phyloP scores from a whole-genome alignment of 2,329 filamentous ascomycete genomes.

The Colletotrichum somersetense region DNA sequence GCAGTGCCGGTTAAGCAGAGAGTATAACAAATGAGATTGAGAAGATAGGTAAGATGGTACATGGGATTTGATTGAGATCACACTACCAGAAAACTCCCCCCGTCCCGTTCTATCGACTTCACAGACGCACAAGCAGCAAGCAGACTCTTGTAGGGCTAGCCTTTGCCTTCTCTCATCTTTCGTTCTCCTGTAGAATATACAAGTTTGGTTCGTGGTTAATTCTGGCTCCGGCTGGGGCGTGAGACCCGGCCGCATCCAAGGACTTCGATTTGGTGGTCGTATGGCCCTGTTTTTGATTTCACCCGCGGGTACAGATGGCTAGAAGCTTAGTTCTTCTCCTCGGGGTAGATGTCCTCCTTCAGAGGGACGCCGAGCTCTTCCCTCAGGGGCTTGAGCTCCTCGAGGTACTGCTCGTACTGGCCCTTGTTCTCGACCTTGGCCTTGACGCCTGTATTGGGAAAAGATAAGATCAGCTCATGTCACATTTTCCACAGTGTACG shows the following conservation, averaged over 20 bases:
- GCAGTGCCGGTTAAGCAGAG: not conserved
- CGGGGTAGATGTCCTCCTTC: conserved; percentile 93
- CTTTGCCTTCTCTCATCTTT: conserved; percentile 31
- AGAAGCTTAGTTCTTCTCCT: conserved; percentile 59
- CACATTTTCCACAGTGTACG: conserved; percentile 6
- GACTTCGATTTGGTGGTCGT: conserved; percentile 12
- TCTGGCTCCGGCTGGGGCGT: conserved; percentile 17
- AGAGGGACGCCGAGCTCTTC: conserved; percentile 93
- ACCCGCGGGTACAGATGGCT: not conserved
- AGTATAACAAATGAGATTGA: conserved; percentile 24
- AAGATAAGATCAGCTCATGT: conserved; percentile 5
- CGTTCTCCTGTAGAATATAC: conserved; percentile 53
- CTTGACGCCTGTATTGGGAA: conserved; percentile 82
- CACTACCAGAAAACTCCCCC: conserved; percentile 37
- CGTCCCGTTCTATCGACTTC: conserved; percentile 41
- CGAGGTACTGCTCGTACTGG: conserved; percentile 97
- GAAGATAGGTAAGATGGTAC: conserved; percentile 32
- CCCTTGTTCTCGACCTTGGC: conserved; percentile 99
- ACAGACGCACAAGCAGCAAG: conserved; percentile 22
- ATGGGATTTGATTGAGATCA: conserved; percentile 39
- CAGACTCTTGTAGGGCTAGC: conserved; percentile 29
- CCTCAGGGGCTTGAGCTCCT: conserved; percentile 90
- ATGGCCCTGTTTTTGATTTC: not conserved
- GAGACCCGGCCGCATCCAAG: conserved; percentile 22
- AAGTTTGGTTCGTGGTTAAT: conserved; percentile 44